These are phyloP conservation scores for Camelina hispida DNA, from an alignment of 345 rosid genomes.

Conservation along the genomic window DNA sequence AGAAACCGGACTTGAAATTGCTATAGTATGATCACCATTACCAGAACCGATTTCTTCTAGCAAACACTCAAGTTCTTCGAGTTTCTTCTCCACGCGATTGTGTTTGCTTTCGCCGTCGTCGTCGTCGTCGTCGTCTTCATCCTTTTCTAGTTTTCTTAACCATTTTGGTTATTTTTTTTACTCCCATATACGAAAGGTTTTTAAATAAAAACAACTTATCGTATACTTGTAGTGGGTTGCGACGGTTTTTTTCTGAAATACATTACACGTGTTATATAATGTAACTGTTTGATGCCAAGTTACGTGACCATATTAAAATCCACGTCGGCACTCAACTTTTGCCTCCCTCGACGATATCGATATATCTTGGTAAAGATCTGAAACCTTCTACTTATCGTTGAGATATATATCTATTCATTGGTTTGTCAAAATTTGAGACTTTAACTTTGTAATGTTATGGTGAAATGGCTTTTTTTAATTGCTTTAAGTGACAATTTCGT, in stretches of 20 bases:
- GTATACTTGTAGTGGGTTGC: neutral
- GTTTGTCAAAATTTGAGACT: no score
- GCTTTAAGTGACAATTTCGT: no score
- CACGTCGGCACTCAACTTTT: neutral
- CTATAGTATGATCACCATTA: neutral
- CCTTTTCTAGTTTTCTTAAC: neutral
- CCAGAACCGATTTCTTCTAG: neutral
- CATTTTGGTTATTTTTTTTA: neutral
- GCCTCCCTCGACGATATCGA: neutral
- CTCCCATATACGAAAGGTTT: neutral
- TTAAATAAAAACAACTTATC: neutral
- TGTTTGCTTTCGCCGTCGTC: constrained; percentile 1
- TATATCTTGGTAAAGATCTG: neutral
- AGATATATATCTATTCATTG: no score
- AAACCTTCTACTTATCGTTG: no score
- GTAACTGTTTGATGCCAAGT: neutral
- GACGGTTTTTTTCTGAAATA: constrained; percentile 22
- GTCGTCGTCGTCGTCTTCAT: constrained; percentile 3
- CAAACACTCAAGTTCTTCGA: constrained; percentile 34
- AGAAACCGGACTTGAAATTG: constrained; percentile 22
- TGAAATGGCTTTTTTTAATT: no score
- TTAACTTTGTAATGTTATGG: no score
- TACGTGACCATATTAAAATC: neutral
- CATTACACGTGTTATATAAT: neutral
- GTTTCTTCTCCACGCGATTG: constrained; percentile 37